These are phyloP conservation scores for Leptosphaerulina australis DNA, from an alignment of 2,329 filamentous ascomycete species.

Conservation along the genomic window DNA sequence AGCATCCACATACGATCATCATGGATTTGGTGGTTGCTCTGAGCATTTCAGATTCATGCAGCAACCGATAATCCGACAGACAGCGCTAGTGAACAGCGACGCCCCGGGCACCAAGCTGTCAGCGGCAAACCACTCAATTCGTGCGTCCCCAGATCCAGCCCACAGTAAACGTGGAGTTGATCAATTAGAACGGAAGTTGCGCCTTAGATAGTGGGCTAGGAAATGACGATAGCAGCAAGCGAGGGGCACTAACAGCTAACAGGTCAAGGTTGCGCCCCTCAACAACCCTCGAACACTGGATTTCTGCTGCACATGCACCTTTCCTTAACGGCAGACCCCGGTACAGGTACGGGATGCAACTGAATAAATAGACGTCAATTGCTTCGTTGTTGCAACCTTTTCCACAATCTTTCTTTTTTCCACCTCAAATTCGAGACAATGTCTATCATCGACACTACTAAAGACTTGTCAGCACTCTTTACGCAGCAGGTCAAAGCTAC, in stretches of 20 bases:
- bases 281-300: slow-evolving; percentile 16
- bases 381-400: slow-evolving; percentile 11
- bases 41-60: slow-evolving; percentile 1
- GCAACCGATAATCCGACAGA: slow-evolving; percentile 24
- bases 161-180: slow-evolving; percentile 20
- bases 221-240: slow-evolving; percentile 20
- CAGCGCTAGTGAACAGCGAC: slow-evolving; percentile 23
- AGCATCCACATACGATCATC: slow-evolving; percentile 4
- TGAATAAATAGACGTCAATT: slow-evolving; percentile 30
- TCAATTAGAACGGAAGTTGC: slow-evolving; percentile 29
- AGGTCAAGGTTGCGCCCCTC: slow-evolving; percentile 14
- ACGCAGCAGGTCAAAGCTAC: slow-evolving; percentile 69
- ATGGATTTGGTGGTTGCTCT: slow-evolving; percentile 3
- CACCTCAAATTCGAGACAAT: slow-evolving; percentile 50
- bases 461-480: slow-evolving; percentile 76
- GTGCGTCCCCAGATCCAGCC: slow-evolving; percentile 19
- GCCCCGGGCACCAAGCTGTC: slow-evolving; percentile 24
- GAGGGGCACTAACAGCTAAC: slow-evolving; percentile 17
- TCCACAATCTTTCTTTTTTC: slow-evolving; percentile 5
- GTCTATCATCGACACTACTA: slow-evolving; percentile 71
- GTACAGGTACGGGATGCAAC: slow-evolving; percentile 22
- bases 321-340: slow-evolving; percentile 22
- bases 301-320: slow-evolving; percentile 26
- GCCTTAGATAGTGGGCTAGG: slow-evolving; percentile 12
- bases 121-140: slow-evolving; percentile 22